Base-by-base conservation (phyloP, 1,284 basidiomycete species). In the Papiliotrema fonsecae region DNA sequence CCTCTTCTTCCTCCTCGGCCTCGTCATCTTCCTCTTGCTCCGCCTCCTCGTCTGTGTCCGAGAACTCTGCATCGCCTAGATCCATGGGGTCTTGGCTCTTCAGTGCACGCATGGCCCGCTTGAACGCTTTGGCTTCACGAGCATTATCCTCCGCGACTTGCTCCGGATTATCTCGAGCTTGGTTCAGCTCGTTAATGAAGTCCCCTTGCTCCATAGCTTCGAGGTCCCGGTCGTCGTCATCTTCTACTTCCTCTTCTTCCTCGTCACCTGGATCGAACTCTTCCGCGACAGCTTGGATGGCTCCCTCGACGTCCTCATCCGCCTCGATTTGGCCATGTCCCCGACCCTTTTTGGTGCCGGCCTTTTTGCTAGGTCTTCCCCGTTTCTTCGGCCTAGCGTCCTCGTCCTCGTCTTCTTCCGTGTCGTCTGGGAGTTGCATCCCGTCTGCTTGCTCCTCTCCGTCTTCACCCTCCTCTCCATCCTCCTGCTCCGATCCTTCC, bases 141-240 rank as follows among this genome's bases (percentile, higher is more conserved):
- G 42, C 54, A 16, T 31, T 42, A 24, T 51, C 27, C 10, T 52
- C 44, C 27, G 56, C 61, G 14, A 49, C 58, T 38, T 47, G 53
- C 42, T 60, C 60, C 2, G 64, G 56, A 55, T 60, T 37, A 31
- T 64, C 56, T 3, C 60, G 42, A 2, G 61, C 57, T 1, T 42
- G 46, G 26, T 54, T 53, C 18, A 86, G 76, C 13, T 77, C 69
- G 0, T 81, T 79, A 54, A 84, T 82, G 38, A 84, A 83, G 49
- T 83, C 81, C 14, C 54, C 57, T 13, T 56, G 52, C 4, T 46
- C 31, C 25, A 58, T 50, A 13, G 50, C 56, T n/a, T 48, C 52
- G 26, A 64, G 42, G 16, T 54, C 50, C 2, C 14, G 38, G 19
- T 47, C 46, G 16, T 44, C 42, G 38, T 70, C 64, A 16, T 74